Base-by-base conservation (phyloP, 139 green algal species). In the Tetradesmus lagerheimii region DNA sequence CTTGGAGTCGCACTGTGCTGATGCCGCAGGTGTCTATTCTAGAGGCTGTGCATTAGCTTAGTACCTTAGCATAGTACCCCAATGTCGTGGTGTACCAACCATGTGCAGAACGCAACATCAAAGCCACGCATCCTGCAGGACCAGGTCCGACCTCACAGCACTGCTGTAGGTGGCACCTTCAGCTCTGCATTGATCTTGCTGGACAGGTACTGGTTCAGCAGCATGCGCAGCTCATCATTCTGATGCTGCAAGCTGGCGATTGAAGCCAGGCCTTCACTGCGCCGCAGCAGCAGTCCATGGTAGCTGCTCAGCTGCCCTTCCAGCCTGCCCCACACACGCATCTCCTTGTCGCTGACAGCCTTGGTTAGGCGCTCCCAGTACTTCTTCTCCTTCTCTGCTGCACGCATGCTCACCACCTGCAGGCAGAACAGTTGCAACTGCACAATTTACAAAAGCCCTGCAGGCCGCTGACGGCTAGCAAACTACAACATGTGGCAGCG, bases 151-250 rank as follows among this genome's bases (percentile, higher is more conserved):
- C 11, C 77, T 90, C 39, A 94, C 27, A 94, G 94, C 31, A 95
- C 50, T 64, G 95, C 92, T 12, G 93, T 94, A 71, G 96, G 96
- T 11, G 96, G 96, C 11, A 97, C 92, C 57, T 94, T 89, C 57
- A 98, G 88, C 84, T 97, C 94, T n/a, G 94, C 91, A 78, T 97
- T 98, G 86, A 97, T 95, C 23, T 93, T 89, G 50, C 85, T 93
- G 25, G 91, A 88, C 18, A 97, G 84, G 90, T 97, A 97, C 93
- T 97, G 95, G 83, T 95, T 96, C 14, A 98, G 92, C 83, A 98
- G 90, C 74, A 91, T 87, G 14, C 95, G 90, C 82, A 98, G 93
- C 92, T 98, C 94, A 23, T 92, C 89, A 87, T 98, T 98, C 85
- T 97, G 93, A 50, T 95, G 87, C 90, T 96, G 93, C 86, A 97